A percentile compares a stretch with the other conserved stretches of the same genome.
These are phyloP conservation scores for Ceratonia siliqua DNA, from an alignment of 306 rosid genomes.

Conservation along the genomic window DNA sequence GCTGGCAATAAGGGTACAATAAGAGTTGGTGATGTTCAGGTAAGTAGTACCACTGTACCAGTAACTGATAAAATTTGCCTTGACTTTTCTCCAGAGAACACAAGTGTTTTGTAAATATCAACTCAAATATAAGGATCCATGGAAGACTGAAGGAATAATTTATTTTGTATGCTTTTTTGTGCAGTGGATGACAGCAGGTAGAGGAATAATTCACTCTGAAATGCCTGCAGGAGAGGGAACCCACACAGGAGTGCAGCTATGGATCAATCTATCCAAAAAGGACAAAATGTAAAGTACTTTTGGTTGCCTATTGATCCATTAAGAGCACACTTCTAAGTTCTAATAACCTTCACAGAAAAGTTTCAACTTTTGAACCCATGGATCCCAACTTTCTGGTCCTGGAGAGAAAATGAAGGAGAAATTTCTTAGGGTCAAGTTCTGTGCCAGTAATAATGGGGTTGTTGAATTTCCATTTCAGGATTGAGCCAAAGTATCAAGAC, in stretches of 20 bases:
- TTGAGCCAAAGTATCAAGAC: constrained; percentile 68
- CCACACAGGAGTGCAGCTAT: constrained; percentile 62
- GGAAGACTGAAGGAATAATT: neutral
- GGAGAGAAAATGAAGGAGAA: too few relatives aligned
- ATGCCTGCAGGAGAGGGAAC: constrained; percentile 70
- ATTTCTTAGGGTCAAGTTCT: neutral
- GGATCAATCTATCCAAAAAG: constrained; percentile 60
- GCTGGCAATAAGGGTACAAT: constrained; percentile 69
- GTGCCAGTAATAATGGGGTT: too few relatives aligned
- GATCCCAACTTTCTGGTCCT: too few relatives aligned
- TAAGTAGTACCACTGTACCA: too few relatives aligned
- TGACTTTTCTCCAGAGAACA: neutral
- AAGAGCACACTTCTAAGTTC: neutral
- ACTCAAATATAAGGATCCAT: too few relatives aligned
- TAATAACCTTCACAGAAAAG: too few relatives aligned
- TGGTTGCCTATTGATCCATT: neutral
- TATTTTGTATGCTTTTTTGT: neutral
- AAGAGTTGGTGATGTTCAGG: constrained; percentile 65
- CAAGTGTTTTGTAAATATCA: too few relatives aligned
- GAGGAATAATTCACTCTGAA: constrained; percentile 76
- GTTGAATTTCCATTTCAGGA: constrained; percentile 37
- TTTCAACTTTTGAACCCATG: too few relatives aligned
- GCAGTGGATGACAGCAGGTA: constrained; percentile 82
- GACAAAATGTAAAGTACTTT: constrained; percentile 50
- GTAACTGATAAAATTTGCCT: neutral